A percentile compares a stretch with the other conserved stretches of the same genome.
Conservation (phyloP, 2,329 filamentous ascomycete species). For the Ophiostoma pallidulum region DNA sequence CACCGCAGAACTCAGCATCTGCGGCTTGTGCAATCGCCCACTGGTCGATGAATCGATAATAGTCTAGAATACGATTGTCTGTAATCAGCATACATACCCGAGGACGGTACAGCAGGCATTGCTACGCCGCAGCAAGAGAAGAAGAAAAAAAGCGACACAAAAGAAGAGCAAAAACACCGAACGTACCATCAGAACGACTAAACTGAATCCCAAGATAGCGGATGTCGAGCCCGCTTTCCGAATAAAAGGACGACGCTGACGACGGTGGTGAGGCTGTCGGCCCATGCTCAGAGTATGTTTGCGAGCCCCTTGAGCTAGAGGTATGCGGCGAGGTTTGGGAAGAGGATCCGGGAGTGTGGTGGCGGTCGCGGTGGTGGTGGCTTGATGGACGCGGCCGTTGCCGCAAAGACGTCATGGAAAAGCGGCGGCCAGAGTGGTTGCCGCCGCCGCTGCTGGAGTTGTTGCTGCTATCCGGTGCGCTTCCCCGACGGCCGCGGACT, state of each 20-base stretch:
- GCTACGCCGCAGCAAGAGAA: too few species aligned
- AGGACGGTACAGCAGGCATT: too few species aligned
- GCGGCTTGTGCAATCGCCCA: constrained; percentile 38
- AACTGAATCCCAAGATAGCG: constrained; percentile 42
- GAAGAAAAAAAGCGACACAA: neutral
- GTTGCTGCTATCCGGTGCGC: constrained; percentile 27
- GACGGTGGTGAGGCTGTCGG: constrained; percentile 6
- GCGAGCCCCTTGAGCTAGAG: constrained; percentile 11
- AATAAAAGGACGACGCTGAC: constrained; percentile 14
- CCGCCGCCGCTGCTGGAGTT: constrained; percentile 11
- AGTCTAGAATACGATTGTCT: constrained; percentile 26
- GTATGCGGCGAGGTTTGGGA: constrained; percentile 7
- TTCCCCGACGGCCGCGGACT: constrained; percentile 32
- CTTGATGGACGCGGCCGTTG: constrained; percentile 24
- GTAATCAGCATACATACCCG: neutral
- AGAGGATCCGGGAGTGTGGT: constrained; percentile 19
- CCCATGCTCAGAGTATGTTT: constrained; percentile 12
- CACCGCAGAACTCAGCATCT: constrained; percentile 36
- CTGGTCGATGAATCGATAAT: constrained; percentile 35
- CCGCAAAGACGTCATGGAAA: constrained; percentile 35
- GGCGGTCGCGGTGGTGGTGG: neutral
- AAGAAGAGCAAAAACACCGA: neutral
- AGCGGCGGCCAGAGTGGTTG: constrained; percentile 23
- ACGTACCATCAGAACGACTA: constrained; percentile 36
- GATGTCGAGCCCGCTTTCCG: constrained; percentile 29